A percentile compares a stretch with the other conserved stretches of the same genome.
Conservation (phyloP, 495 filamentous ascomycete genomes). For the Lindgomyces ingoldianus region DNA sequence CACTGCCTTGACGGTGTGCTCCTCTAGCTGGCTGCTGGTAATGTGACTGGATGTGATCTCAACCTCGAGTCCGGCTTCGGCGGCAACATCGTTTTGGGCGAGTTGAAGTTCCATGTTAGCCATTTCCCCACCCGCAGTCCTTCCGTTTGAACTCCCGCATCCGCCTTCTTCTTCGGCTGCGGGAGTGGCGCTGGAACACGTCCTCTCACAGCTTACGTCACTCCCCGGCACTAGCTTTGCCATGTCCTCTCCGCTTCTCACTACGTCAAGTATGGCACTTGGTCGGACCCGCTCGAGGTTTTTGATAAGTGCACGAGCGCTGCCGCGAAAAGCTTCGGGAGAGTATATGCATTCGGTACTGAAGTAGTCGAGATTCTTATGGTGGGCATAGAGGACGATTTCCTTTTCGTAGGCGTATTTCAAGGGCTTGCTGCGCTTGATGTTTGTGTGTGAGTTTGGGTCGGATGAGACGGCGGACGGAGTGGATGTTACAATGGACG, state of each 20-base stretch:
- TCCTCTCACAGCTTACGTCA: constrained; percentile 36
- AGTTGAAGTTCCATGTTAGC: constrained; percentile 85
- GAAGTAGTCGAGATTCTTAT: constrained; percentile 96
- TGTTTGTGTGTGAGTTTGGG: constrained; percentile 46
- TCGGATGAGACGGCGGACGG: constrained; percentile 64
- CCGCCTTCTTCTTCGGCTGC: constrained; percentile 64
- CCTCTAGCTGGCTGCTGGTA: neutral
- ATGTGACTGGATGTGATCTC: constrained; percentile 58
- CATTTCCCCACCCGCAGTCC: constrained; percentile 79
- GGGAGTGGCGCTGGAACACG: constrained; percentile 37
- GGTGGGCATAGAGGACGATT: constrained; percentile 94
- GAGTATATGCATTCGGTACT: constrained; percentile 98
- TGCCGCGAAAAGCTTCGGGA: constrained; percentile 95
- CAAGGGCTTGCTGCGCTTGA: constrained; percentile 90
- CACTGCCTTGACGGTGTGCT: constrained; percentile 40
- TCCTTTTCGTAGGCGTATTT: constrained; percentile 99
- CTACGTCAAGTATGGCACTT: constrained; percentile 91
- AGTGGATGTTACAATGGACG: constrained; percentile 78
- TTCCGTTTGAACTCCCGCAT: constrained; percentile 74
- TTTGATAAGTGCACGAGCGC: constrained; percentile 88
- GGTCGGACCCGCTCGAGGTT: constrained; percentile 89
- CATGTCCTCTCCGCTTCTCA: constrained; percentile 95
- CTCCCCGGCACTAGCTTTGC: constrained; percentile 75
- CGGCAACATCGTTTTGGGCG: constrained; percentile 63
- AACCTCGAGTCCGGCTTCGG: constrained; percentile 60